Percentiles rank a stretch among this genome's conserved stretches.
These are phyloP conservation scores for Pestalotiopsis sp. DNA, from an alignment of 2,329 filamentous ascomycete species.

Conservation along the genomic window DNA sequence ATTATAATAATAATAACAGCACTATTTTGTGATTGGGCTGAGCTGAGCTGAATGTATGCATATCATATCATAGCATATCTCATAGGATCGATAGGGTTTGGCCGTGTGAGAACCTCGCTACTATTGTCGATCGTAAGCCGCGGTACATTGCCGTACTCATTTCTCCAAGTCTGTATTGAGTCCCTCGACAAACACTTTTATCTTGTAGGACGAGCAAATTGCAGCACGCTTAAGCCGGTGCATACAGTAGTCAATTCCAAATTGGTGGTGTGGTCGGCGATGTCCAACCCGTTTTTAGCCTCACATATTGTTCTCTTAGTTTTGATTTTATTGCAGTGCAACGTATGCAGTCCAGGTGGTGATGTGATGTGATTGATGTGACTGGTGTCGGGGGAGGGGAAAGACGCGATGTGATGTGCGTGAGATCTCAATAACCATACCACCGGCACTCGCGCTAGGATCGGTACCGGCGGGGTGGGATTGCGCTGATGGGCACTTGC, in stretches of 20 bases:
- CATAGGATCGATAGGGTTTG: not conserved
- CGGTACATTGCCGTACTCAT: not conserved
- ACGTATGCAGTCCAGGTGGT: not conserved
- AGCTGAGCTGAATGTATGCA: not conserved
- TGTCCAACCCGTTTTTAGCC: too few species aligned
- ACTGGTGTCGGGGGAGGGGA: too few species aligned
- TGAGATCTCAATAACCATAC: not conserved
- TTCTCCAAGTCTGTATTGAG: too few species aligned
- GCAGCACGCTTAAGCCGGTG: too few species aligned
- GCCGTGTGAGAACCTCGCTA: not conserved
- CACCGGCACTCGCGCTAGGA: not conserved
- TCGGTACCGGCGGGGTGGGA: slow-evolving; percentile 3
- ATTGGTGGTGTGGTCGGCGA: too few species aligned
- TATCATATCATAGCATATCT: not conserved
- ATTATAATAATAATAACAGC: too few species aligned
- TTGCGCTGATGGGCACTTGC: slow-evolving; percentile 4
- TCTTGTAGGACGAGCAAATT: too few species aligned
- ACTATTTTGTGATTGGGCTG: not conserved
- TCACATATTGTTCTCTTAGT: too few species aligned
- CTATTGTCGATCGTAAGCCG: not conserved
- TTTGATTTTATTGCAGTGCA: not conserved
- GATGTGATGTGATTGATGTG: not conserved
- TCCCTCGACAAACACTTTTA: too few species aligned
- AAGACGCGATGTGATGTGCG: not conserved
- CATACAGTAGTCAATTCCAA: too few species aligned